Base-by-base conservation (phyloP, 176 grass and related monocot species). In the Puccinellia tenuiflora region DNA sequence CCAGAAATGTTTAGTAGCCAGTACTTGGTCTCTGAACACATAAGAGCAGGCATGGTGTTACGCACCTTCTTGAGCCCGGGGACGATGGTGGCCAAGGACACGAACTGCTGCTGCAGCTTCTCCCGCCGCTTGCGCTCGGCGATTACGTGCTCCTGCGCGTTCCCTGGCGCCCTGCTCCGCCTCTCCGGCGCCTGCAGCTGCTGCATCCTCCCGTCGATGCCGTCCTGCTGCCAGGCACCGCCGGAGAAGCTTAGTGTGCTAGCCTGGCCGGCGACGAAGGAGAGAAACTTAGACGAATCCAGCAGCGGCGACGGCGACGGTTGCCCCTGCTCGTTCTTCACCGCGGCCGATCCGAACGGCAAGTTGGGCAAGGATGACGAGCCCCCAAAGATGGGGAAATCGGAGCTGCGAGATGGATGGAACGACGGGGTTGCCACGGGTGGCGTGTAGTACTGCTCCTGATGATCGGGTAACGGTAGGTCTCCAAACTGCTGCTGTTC, bases 31-130 rank as follows among this genome's bases (percentile, higher is more conserved):
- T 9, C 37, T 30, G 54, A 43, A 31, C 59, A 30, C 72, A 5
- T 5, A 48, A 9, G 2, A 10, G 30, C 45, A 56, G 52, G 13
- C 22, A 59, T 46, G 70, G 48, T 68, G 35, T 30, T 43, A 33
- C 43, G 29, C 79, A 93, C 92, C 89, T 94, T 94, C 70, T 86
- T 88, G 60, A 94, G 92, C 11, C 69, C 92, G 1, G 92, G 89
- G 73, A 94, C 87, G 38, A 94, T 84, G 33, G 86, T 79, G 45
- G 89, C 89, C 56, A 94, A 47, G 20, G 77, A 78, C 66, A 91
- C 62, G 59, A 94, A 94, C 73, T 94, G 89, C 81, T 94, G 86
- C 70, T 90, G 80, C 76, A 94, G 82, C 79, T 89, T 94, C 77
- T 94, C 92, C 42, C 89, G 79, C 33, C 92, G 80, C 51, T 54